Conservation (phyloP, 495 filamentous ascomycete genomes). For the Amphirosellinia nigrospora region DNA sequence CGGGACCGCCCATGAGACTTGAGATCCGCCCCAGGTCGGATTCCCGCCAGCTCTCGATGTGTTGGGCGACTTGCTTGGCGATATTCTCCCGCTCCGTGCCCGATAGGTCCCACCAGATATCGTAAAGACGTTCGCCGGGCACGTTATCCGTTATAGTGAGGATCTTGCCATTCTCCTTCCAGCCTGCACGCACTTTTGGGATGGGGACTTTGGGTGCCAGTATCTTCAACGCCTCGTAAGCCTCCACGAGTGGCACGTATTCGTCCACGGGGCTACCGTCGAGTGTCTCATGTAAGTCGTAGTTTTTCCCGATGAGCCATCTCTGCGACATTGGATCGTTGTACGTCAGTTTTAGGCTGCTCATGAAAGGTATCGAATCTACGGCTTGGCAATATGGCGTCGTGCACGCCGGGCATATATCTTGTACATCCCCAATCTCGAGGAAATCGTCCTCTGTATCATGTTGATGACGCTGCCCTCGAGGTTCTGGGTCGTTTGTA, state of each 20-base stretch:
- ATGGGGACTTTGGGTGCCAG: slow-evolving; percentile 29
- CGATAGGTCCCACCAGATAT: slow-evolving; percentile 36
- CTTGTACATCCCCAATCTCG: slow-evolving; percentile 38
- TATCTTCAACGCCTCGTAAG: slow-evolving; percentile 18
- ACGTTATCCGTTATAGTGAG: slow-evolving; percentile 32
- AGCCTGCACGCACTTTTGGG: slow-evolving; percentile 33
- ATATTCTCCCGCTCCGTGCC: slow-evolving; percentile 26
- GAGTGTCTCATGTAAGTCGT: slow-evolving; percentile 31
- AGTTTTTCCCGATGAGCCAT: slow-evolving; percentile 36
- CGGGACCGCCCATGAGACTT: slow-evolving; percentile 27
- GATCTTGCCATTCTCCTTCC: slow-evolving; percentile 35
- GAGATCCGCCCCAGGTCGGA: slow-evolving; percentile 31
- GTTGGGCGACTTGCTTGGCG: slow-evolving; percentile 28
- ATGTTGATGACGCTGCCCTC: neutral
- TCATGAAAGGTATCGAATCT: slow-evolving; percentile 36
- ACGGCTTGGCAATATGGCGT: slow-evolving; percentile 34
- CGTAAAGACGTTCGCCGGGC: slow-evolving; percentile 33
- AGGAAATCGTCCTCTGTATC: slow-evolving; percentile 28
- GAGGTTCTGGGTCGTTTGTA: neutral
- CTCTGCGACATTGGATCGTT: slow-evolving; percentile 35
- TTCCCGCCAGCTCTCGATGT: slow-evolving; percentile 30
- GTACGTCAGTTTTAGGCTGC: slow-evolving; percentile 31
- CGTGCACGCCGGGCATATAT: slow-evolving; percentile 37
- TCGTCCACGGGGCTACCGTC: slow-evolving; percentile 28
- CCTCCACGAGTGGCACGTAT: slow-evolving; percentile 28